Evolutionary conservation across 179 eudicot genomes (phyloP).

Genomic region (Amaranthus tricolor): DNA sequence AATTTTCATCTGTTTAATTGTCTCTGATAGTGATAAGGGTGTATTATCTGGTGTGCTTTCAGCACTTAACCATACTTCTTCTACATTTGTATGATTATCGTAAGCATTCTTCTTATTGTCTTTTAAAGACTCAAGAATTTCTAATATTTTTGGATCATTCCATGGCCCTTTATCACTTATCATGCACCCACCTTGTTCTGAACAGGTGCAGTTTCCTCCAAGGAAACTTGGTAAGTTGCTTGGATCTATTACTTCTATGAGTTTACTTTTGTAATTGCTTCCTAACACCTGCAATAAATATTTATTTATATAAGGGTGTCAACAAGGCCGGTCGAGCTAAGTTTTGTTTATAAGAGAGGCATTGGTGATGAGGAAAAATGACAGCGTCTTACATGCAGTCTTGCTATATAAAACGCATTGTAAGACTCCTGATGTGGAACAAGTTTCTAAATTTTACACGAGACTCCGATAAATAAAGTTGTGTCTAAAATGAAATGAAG

Average conservation of each 20-base stretch:
- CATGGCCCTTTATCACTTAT: slow-evolving; percentile 69
- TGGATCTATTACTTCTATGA: slow-evolving; percentile 54
- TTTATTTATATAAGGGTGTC: not conserved
- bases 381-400: no score
- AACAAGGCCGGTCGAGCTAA: no score
- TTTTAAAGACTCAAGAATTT: slow-evolving; percentile 27
- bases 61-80: slow-evolving; percentile 33
- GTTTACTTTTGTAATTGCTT: slow-evolving; percentile 42
- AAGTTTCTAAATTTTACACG: no score
- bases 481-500: no score
- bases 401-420: no score
- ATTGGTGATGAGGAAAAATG: no score
- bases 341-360: no score
- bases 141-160: slow-evolving; percentile 48
- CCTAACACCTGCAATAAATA: slow-evolving; percentile 48
- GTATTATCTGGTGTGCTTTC: slow-evolving; percentile 25
- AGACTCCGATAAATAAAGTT: no score
- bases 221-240: slow-evolving; percentile 61
- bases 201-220: slow-evolving; percentile 64
- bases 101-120: slow-evolving; percentile 10
- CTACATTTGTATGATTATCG: slow-evolving; percentile 4
- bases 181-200: slow-evolving; percentile 54
- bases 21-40: slow-evolving; percentile 20
- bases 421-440: no score
- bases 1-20: slow-evolving; percentile 23